Base-by-base conservation (phyloP, 768 basidiomycete species). In the Pholiota conissans region DNA sequence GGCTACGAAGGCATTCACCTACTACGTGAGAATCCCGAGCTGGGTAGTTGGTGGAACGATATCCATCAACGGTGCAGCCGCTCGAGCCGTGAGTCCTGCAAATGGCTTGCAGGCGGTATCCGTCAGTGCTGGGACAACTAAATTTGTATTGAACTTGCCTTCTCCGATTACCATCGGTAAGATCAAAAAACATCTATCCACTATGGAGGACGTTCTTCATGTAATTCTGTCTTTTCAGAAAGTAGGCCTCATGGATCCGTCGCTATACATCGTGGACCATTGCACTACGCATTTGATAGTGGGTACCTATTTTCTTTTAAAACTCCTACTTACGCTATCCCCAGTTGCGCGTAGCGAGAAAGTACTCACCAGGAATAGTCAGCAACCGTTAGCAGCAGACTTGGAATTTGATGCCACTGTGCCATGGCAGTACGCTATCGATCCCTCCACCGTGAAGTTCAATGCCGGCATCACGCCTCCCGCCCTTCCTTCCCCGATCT, bases 211-310 rank as follows among this genome's bases (percentile, higher is more conserved):
- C 9, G 40, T 45, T 10, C 51, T 24, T 32, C 59, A 39, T 35
- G 30, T 16, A 4, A 3, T 29, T 40, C 24, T 55, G 18, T 16
- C 4, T 8, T 39, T 40, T 32, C 60, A 83, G 82, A 85, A 65
- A 73, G 63, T 27, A 74, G 83, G 18, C 80, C 81, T 16, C 76
- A 83, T 60, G 76, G 77, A 7, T 81, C 80, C 7, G 71, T 83
- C 49, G 82, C 82, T 8, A 73, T 84, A 14, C 81, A 84, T 46
- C 78, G 82, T 7, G 83, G 82, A 14, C 79, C 82, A 9, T 64
- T 84, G 40, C 74, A 84, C 66, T 84, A 83, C 63, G 82, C 83
- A 4, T 79, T 79, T 58, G 82, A 84, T 66, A 84, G 77, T 77
- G 56, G 57, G 74, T 59, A 4, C 11, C 34, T 29, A n/a, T 42